phyloP scores from a whole-genome alignment of 192 early-diverging fungal species.

The Backusella tuberculispora region DNA sequence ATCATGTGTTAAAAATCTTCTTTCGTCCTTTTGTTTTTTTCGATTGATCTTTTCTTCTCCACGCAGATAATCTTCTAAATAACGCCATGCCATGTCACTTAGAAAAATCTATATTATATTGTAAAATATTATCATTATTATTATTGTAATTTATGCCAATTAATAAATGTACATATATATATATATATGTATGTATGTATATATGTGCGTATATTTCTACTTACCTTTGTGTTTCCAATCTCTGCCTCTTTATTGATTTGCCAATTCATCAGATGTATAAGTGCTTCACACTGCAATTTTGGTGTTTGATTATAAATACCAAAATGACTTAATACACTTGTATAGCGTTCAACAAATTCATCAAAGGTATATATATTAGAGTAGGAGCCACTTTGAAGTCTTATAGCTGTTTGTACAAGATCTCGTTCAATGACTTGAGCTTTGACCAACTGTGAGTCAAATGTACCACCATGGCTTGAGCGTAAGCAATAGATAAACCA shows the following conservation, averaged over 20 bases:
- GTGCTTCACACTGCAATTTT: constrained; percentile 43
- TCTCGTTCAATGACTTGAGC: constrained; percentile 73
- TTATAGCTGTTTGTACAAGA: constrained; percentile 65
- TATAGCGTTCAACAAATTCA: constrained; percentile 83
- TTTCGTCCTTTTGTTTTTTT: constrained; percentile 30
- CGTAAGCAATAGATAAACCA: constrained; percentile 81
- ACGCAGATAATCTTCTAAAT: constrained; percentile 80
- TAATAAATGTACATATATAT: too few species aligned
- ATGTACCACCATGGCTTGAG: constrained; percentile 58
- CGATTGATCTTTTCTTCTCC: constrained; percentile 66
- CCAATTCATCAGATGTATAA: constrained; percentile 61
- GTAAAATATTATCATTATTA: not conserved
- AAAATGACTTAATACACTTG: constrained; percentile 48
- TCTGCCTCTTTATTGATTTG: constrained; percentile 56
- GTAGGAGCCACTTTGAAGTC: constrained; percentile 69
- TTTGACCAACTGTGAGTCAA: constrained; percentile 70
- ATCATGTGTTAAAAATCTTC: constrained; percentile 31
- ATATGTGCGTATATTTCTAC: not conserved
- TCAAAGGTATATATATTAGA: constrained; percentile 72
- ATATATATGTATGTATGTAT: not conserved
- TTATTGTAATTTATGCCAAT: not conserved
- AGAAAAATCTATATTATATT: constrained; percentile 61
- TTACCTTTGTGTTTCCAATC: constrained; percentile 56
- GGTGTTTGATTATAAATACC: constrained; percentile 37
- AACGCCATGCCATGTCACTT: constrained; percentile 78